phyloP scores from a whole-genome alignment of 768 basidiomycete species.

The Suillus hirtellus region DNA sequence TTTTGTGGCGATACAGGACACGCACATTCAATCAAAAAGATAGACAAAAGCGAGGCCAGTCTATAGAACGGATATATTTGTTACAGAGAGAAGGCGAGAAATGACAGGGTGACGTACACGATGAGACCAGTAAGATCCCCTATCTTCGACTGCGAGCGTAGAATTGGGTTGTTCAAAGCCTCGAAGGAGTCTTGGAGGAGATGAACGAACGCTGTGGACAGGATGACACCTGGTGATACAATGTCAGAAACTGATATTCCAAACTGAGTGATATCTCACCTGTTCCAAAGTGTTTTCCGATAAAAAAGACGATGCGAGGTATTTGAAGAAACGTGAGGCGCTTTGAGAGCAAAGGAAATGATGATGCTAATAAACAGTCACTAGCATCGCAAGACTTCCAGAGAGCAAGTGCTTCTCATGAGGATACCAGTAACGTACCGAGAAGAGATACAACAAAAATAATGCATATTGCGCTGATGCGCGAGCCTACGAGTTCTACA shows the following conservation, averaged over 20 bases:
- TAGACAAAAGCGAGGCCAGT: slow-evolving; percentile 61
- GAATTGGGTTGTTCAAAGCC: slow-evolving; percentile 47
- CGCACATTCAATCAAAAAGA: slow-evolving; percentile 83
- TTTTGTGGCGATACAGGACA: slow-evolving; percentile 9
- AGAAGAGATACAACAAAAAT: slow-evolving; percentile 65
- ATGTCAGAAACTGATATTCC: neutral
- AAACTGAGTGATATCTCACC: slow-evolving; percentile 35
- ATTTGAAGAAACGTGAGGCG: slow-evolving; percentile 54
- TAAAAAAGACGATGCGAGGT: slow-evolving; percentile 71
- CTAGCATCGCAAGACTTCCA: neutral
- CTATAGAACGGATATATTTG: slow-evolving; percentile 34
- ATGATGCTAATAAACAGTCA: slow-evolving; percentile 51
- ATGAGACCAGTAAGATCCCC: slow-evolving; percentile 68
- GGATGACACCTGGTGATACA: slow-evolving; percentile 61
- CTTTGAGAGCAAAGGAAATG: slow-evolving; percentile 68
- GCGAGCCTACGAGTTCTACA: neutral
- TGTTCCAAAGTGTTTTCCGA: slow-evolving; percentile 89
- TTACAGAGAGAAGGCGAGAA: slow-evolving; percentile 9
- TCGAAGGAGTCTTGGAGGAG: slow-evolving; percentile 76
- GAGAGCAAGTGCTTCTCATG: neutral
- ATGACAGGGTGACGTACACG: slow-evolving; percentile 51
- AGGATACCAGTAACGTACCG: slow-evolving; percentile 42
- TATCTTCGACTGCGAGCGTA: slow-evolving; percentile 50
- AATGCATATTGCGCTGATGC: slow-evolving; percentile 42
- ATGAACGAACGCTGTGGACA: slow-evolving; percentile 83